These are phyloP conservation scores for Zymoseptoria tritici DNA, from an alignment of 2,329 filamentous ascomycete species.

Conservation along the genomic window DNA sequence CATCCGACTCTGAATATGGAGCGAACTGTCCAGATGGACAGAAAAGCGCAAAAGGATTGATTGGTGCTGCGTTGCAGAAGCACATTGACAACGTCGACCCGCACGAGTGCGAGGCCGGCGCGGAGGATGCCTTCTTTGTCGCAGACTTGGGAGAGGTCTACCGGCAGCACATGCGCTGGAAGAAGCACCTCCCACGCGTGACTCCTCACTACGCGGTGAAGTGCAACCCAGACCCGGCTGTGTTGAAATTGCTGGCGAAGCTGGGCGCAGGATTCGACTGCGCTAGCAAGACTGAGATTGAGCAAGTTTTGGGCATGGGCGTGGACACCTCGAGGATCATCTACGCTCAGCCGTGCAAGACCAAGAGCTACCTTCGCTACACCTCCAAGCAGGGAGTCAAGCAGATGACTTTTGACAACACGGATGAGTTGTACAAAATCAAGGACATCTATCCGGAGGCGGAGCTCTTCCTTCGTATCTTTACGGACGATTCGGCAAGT, in stretches of 20 bases:
- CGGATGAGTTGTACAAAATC: slow-evolving; percentile 96
- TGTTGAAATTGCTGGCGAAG: slow-evolving; percentile 77
- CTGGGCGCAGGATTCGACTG: slow-evolving; percentile 96
- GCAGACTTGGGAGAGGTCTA: slow-evolving; percentile 97
- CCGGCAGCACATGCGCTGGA: slow-evolving; percentile 97
- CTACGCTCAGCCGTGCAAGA: slow-evolving; percentile 99
- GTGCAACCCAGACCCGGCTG: slow-evolving; percentile 90
- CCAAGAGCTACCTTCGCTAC: slow-evolving; percentile 92
- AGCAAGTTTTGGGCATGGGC: slow-evolving; percentile 76
- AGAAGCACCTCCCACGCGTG: slow-evolving; percentile 82
- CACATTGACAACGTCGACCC: slow-evolving; percentile 78
- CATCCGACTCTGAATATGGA: slow-evolving; percentile 18
- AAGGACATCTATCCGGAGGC: slow-evolving; percentile 83
- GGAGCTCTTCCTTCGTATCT: slow-evolving; percentile 87
- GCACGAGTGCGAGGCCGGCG: slow-evolving; percentile 80
- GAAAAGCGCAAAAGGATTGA: slow-evolving; percentile 64
- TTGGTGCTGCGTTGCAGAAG: slow-evolving; percentile 77
- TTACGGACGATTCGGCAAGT: slow-evolving; percentile 91
- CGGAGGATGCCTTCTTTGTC: slow-evolving; percentile 97
- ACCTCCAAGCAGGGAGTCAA: slow-evolving; percentile 78
- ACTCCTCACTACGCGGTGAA: slow-evolving; percentile 99
- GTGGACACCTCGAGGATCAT: slow-evolving; percentile 87
- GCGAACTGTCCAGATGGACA: slow-evolving; percentile 41
- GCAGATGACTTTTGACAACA: slow-evolving; percentile 99
- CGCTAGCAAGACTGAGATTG: slow-evolving; percentile 94